phyloP scores from a whole-genome alignment of 148 eudicot genomes.

The Vaccinium macrocarpon region DNA sequence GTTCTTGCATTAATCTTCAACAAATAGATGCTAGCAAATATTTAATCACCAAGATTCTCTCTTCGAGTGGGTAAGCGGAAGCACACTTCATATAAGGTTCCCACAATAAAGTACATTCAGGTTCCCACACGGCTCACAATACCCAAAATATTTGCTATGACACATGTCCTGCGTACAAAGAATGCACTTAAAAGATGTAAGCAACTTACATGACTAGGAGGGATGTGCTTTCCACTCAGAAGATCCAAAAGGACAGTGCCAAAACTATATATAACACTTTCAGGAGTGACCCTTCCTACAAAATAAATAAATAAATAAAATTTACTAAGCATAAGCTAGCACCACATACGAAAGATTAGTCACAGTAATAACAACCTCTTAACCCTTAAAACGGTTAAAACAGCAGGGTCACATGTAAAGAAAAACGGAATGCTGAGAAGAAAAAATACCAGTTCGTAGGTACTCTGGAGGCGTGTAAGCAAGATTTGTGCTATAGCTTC shows the following conservation, averaged over 20 bases:
- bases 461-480: constrained; percentile 94
- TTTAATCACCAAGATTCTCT: not conserved
- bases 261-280: constrained; percentile 84
- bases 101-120: constrained; percentile 3
- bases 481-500: constrained; percentile 84
- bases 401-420: not conserved
- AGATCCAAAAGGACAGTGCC: constrained; percentile 85
- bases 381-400: not conserved
- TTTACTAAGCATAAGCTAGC: constrained; percentile 8
- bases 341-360: not conserved
- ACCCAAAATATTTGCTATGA: not conserved
- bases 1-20: not conserved
- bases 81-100: not conserved
- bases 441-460: constrained; percentile 60
- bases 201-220: constrained; percentile 82
- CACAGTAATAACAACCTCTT: not conserved
- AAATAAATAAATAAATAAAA: not conserved
- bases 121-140: too few relatives aligned
- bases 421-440: not conserved
- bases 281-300: constrained; percentile 83
- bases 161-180: not conserved
- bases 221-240: constrained; percentile 90
- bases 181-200: not conserved
- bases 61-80: not conserved
- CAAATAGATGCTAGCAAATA: constrained; percentile 3